Evolutionary conservation across 805 yeast genomes (phyloP).

Genomic region (Myxozyma mucilagina): DNA sequence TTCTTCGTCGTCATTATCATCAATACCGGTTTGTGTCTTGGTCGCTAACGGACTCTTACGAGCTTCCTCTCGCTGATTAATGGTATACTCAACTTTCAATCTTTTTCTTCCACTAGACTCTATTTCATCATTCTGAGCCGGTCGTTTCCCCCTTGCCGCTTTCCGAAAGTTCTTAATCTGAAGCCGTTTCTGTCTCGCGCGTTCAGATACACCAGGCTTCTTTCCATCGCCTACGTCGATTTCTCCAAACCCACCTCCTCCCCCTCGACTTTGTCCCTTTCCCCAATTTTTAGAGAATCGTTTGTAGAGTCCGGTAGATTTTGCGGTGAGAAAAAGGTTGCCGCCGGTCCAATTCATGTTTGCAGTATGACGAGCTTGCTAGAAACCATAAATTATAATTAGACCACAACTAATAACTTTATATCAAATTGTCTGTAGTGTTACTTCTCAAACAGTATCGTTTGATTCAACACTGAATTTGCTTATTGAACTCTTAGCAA

Average conservation of each 20-base stretch:
- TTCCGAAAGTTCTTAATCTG: slow-evolving; percentile 9
- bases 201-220: background rate
- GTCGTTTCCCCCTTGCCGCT: background rate
- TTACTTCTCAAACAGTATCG: no score
- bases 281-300: background rate
- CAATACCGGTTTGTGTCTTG: background rate
- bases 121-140: background rate
- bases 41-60: background rate
- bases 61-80: background rate
- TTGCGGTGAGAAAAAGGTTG: background rate
- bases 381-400: no score
- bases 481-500: no score
- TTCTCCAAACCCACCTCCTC: background rate
- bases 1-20: background rate
- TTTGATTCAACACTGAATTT: no score
- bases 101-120: no score
- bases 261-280: background rate
- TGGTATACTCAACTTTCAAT: background rate
- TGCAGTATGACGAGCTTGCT: background rate
- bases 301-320: background rate
- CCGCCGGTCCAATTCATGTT: slow-evolving; percentile 15
- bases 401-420: no score
- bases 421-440: no score
- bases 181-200: background rate
- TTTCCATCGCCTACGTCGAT: background rate